Evolutionary conservation across 495 filamentous ascomycete species (phyloP).

Genomic region (Aspergillus steynii): DNA sequence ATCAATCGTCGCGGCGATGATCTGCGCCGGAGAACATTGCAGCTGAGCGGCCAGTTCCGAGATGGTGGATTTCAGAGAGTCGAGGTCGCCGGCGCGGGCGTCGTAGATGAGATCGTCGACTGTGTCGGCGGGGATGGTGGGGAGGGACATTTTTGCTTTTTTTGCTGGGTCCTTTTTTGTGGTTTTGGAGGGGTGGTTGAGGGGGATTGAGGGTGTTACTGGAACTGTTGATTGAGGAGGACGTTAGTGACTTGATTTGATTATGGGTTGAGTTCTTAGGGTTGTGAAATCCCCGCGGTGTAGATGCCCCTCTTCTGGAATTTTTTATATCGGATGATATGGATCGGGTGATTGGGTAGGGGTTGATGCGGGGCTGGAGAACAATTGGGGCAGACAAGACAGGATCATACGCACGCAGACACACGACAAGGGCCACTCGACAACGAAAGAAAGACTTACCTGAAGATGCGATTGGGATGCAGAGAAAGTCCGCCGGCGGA

Average conservation of each 20-base stretch:
- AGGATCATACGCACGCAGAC: background rate
- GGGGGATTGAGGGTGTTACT: too few species aligned
- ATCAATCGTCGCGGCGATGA: conserved; percentile 68
- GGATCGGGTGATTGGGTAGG: too few species aligned
- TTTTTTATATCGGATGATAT: background rate
- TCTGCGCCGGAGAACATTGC: conserved; percentile 46
- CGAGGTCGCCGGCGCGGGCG: conserved; percentile 71
- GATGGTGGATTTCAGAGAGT: conserved; percentile 64
- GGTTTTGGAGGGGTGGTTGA: too few species aligned
- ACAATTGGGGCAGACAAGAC: too few species aligned
- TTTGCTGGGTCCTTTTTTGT: background rate
- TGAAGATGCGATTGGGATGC: background rate
- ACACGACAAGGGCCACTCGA: background rate
- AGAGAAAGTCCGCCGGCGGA: conserved; percentile 2
- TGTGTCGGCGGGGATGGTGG: conserved; percentile 64
- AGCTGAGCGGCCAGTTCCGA: conserved; percentile 57
- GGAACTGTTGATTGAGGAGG: too few species aligned
- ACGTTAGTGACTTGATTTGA: background rate
- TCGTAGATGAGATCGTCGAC: conserved; percentile 88
- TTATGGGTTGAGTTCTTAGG: background rate
- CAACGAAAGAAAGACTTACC: background rate
- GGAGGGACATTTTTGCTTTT: conserved; percentile 28
- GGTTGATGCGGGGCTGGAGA: too few species aligned
- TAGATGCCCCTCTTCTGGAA: background rate
- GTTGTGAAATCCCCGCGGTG: background rate